Percentiles rank a stretch among this genome's conserved stretches.
phyloP scores from a whole-genome alignment of 495 filamentous ascomycete species.

The Penicillium arizonense region DNA sequence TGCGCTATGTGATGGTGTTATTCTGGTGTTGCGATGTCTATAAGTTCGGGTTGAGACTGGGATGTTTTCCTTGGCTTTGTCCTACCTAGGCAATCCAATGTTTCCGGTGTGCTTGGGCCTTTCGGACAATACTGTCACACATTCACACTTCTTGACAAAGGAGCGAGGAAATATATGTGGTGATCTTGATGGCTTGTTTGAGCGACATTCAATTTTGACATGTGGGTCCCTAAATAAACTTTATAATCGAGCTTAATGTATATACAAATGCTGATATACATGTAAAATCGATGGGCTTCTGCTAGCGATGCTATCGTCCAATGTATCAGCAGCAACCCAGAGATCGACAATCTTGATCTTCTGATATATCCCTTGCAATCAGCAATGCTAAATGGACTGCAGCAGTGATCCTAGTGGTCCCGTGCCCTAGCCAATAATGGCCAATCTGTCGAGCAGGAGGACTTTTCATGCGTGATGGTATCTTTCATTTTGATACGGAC shows the following conservation, averaged over 20 bases:
- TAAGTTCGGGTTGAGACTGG: slow-evolving; percentile 12
- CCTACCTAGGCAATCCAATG: slow-evolving; percentile 9
- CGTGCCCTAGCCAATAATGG: slow-evolving; percentile 2
- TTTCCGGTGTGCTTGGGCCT: slow-evolving; percentile 15
- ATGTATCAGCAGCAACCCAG: neutral
- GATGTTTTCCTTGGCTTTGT: slow-evolving; percentile 16
- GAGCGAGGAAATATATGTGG: neutral
- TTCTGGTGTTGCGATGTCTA: slow-evolving; percentile 6
- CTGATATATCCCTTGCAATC: neutral
- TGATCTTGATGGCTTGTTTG: neutral
- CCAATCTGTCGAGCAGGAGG: neutral
- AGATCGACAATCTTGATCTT: neutral
- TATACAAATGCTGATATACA: neutral
- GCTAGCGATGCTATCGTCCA: neutral
- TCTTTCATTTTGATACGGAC: slow-evolving; percentile 14
- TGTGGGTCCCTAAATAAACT: neutral
- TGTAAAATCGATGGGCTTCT: neutral
- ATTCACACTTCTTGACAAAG: neutral
- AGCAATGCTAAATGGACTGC: slow-evolving; percentile 10
- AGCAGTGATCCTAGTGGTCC: slow-evolving; percentile 14
- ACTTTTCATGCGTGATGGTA: neutral
- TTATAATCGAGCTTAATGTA: neutral
- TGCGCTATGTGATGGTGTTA: neutral
- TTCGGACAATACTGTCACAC: slow-evolving; percentile 1
- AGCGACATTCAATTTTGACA: neutral